Evolutionary conservation across 2,329 filamentous ascomycete genomes (phyloP).

Genomic region (Fusarium tuaranense): DNA sequence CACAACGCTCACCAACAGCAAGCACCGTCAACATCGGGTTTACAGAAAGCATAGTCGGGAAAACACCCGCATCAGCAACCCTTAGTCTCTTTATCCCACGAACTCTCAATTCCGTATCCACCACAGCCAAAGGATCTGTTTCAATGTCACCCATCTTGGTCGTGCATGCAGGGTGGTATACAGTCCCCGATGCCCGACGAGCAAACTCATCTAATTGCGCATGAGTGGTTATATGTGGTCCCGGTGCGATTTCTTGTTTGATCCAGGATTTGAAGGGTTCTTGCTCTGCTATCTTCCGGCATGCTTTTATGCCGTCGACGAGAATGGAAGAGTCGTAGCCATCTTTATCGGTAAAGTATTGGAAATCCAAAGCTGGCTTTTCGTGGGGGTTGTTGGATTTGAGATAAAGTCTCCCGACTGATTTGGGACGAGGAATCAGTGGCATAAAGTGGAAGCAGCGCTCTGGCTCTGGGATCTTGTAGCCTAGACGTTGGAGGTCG

Average conservation of each 20-base stretch:
- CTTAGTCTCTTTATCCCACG: background rate
- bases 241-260: background rate
- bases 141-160: background rate
- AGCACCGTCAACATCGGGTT: background rate
- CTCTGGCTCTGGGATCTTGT: background rate
- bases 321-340: background rate
- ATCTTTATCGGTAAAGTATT: background rate
- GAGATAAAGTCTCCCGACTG: background rate
- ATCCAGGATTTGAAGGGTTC: background rate
- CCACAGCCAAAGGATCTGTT: background rate
- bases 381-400: background rate
- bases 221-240: background rate
- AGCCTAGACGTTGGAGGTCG: background rate
- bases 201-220: background rate
- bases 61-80: background rate
- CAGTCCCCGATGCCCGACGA: background rate
- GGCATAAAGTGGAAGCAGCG: background rate
- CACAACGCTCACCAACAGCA: background rate
- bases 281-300: background rate
- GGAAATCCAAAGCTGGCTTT: background rate
- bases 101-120: background rate
- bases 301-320: background rate
- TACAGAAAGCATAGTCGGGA: background rate
- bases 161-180: background rate
- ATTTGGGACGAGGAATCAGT: background rate